Evolutionary conservation across 371 early-diverging fungal genomes (phyloP), one percentile per base, ranked within the genome.

Genomic region (Haplosporangium sp.): DNA sequence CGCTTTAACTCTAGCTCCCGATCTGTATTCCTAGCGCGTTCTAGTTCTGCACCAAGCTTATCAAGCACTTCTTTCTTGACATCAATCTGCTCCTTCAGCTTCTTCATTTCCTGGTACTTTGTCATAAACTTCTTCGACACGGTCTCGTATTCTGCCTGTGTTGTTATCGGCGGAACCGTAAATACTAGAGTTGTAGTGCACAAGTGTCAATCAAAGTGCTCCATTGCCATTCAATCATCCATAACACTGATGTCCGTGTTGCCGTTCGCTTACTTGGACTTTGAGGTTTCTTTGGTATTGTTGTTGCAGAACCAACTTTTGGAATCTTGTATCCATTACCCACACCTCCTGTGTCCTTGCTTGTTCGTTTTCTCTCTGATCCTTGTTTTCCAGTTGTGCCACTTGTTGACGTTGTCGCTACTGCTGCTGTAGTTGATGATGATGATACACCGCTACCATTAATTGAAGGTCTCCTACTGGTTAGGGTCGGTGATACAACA

Each of bases 281-380:
- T 50, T 58, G 71, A 18, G 71, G 55, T 63, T 71, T 69, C 61
- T 62, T 61, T 54, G 62, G 51, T 55, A 65, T 16, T 29, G 63
- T 64, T 12, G 64, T 47, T n/a, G 58, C 77, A 29, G 70, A 71
- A 54, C 72, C 57, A 13, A 64, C 68, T 41, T 77, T 77, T 12
- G 77, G 77, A 43, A 77, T 77, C 58, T 64, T 71, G 70, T 77
- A 77, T 20, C 77, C 72, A 48, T 62, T 67, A n/a, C 70, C 66
- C 36, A 67, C 70, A 13, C 76, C 76, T 13, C 76, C 70, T n/a
- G 67, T 53, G 1, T 69, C 70, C 51, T 57, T 64, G 55, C 37
- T 75, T 16, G 70, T 11, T 53, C 64, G 67, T 59, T 72, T 77
- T 12, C 57, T 53, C 13, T 72, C 77, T 29, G 77, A 54, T 38